These are phyloP conservation scores for Hemileia vastatrix DNA, from an alignment of 1,284 basidiomycete species.

Conservation along the genomic window DNA sequence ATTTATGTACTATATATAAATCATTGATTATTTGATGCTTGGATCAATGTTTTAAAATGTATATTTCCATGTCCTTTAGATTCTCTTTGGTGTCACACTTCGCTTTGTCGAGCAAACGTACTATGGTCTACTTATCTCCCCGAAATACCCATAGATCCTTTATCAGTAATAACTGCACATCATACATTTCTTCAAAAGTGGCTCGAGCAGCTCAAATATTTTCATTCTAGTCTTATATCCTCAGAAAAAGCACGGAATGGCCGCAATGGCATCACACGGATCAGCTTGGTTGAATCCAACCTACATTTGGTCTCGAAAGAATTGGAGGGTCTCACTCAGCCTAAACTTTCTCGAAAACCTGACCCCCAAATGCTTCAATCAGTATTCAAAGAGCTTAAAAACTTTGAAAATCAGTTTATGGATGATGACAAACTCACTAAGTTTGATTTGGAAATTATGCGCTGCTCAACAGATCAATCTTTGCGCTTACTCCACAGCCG, in stretches of 20 bases:
- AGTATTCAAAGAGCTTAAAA: constrained; percentile 17
- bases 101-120: constrained; percentile 7
- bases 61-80: no score
- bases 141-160: constrained; percentile 19
- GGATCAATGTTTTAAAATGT: no score
- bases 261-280: constrained; percentile 3
- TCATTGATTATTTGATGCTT: no score
- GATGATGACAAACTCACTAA: constrained; percentile 4
- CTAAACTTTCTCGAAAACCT: constrained; percentile 9
- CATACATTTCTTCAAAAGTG: constrained; percentile 16
- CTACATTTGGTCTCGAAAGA: background rate
- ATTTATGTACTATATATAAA: no score
- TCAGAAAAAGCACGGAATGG: background rate
- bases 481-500: constrained; percentile 7
- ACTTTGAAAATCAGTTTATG: constrained; percentile 14
- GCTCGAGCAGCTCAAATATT: constrained; percentile 2
- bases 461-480: background rate
- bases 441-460: background rate
- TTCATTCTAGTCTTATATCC: background rate
- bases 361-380: constrained; percentile 4
- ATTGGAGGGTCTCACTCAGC: constrained; percentile 10
- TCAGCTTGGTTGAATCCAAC: constrained; percentile 2
- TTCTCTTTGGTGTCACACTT: no score
- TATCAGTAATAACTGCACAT: constrained; percentile 19
- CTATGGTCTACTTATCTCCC: constrained; percentile 20